Base-by-base conservation (phyloP, 352 stramenopile genomes). In the Globisporangium viniferum region DNA sequence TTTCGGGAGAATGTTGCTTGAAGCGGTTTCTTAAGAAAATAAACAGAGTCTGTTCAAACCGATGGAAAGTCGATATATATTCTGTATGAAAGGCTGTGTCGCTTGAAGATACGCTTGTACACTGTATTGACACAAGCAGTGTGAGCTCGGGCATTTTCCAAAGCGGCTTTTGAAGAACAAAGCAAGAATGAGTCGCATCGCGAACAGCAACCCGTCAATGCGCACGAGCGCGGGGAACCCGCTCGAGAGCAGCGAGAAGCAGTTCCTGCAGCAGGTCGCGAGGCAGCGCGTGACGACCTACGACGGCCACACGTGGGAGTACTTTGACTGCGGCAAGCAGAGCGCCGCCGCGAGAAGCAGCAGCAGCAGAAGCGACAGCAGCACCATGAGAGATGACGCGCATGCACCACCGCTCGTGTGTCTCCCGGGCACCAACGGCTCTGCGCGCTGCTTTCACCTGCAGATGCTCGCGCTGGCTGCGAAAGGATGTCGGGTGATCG, bases 251-350 rank as follows among this genome's bases (percentile, higher is more conserved):
- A 88, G 73, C 63, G 81, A 87, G 66, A 76, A 74, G 27, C 69
- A 69, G 33, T 93, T 93, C 70, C 59, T 91, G 67, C 79, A 89
- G 73, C 65, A 78, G 35, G 79, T 83, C 27, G 79, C 86, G 20
- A 75, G 79, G 39, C 86, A 92, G 67, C 82, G 86, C 27, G 74
- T 93, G 55, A 91, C 83, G 7, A 93, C 83, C 20, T 92, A 91
- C 64, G 86, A 93, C 41, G 83, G 80, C 27, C 79, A 90, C 56
- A 92, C 81, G 46, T 93, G 85, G 85, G 79, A 89, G 67, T 92
- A 89, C 69, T 93, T 81, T 64, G 85, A 93, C 73, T 84, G 75
- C 54, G 85, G 83, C 9, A 79, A 77, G 63, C 70, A 73, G 24
- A 82, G 63, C 49, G 6, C 35, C 3, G 20, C n/a, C 2, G 10